Percentiles rank a stretch among this genome's conserved stretches.
phyloP scores from a whole-genome alignment of 192 early-diverging fungal species.

The Coemansia pectinata region DNA sequence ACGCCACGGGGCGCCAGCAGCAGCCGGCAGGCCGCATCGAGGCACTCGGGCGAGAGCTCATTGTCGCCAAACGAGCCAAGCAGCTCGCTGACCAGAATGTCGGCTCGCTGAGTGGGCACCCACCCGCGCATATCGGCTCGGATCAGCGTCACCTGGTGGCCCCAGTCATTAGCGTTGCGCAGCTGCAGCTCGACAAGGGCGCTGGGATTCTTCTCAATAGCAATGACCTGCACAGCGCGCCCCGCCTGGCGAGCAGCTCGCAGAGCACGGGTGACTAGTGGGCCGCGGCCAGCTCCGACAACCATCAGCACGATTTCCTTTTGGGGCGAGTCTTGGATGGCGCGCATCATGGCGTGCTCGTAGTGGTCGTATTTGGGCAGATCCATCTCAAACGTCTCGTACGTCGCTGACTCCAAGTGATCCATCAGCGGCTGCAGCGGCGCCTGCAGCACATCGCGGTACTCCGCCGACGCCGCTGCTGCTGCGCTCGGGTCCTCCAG shows the following conservation, averaged over 20 bases:
- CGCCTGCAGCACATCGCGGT: slow-evolving; percentile 88
- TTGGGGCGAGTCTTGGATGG: slow-evolving; percentile 56
- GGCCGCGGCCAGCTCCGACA: slow-evolving; percentile 94
- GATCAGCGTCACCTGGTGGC: slow-evolving; percentile 76
- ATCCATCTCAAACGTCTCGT: slow-evolving; percentile 96
- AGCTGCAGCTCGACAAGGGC: slow-evolving; percentile 83
- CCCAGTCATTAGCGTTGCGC: slow-evolving; percentile 76
- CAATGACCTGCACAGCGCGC: slow-evolving; percentile 70
- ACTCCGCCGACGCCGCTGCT: slow-evolving; percentile 62
- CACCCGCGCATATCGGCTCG: slow-evolving; percentile 91
- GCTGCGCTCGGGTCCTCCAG: slow-evolving; percentile 54
- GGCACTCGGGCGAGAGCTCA: slow-evolving; percentile 98
- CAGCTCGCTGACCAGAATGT: slow-evolving; percentile 95
- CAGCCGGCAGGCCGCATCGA: slow-evolving; percentile 80
- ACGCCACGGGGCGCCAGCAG: slow-evolving; percentile 74
- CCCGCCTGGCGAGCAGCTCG: slow-evolving; percentile 65
- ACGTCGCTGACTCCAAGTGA: slow-evolving; percentile 90
- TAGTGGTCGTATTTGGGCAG: slow-evolving; percentile 93
- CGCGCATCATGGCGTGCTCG: slow-evolving; percentile 68
- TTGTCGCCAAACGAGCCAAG: slow-evolving; percentile 99
- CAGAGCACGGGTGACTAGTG: slow-evolving; percentile 87
- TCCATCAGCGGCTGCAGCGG: slow-evolving; percentile 93
- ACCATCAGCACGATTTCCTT: slow-evolving; percentile 72
- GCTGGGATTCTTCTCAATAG: slow-evolving; percentile 97
- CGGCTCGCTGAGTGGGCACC: slow-evolving; percentile 70